These are phyloP conservation scores for Ustilago loliicola DNA, from an alignment of 1,284 basidiomycete genomes.

Conservation along the genomic window DNA sequence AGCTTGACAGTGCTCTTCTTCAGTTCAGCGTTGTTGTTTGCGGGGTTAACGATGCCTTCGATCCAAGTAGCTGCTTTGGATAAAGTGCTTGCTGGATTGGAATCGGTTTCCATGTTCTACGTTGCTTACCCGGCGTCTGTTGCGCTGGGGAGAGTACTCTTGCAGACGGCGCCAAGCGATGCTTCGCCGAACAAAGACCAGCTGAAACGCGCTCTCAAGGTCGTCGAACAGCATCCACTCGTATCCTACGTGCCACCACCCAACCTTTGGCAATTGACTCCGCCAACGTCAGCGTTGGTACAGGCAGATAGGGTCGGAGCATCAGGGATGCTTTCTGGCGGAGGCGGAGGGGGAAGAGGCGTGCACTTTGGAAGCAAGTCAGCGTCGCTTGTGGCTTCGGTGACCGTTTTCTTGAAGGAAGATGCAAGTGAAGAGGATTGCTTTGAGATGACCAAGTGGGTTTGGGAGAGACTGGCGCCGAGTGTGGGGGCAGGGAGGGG, in stretches of 20 bases:
- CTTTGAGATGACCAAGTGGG: slow-evolving; percentile 63
- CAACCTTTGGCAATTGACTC: slow-evolving; percentile 67
- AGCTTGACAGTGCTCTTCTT: slow-evolving; percentile 68
- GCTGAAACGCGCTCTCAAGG: slow-evolving; percentile 52
- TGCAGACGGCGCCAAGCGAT: slow-evolving; percentile 62
- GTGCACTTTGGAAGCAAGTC: slow-evolving; percentile 57
- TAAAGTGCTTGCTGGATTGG: slow-evolving; percentile 67
- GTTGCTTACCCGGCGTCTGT: slow-evolving; percentile 62
- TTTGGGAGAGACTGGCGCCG: slow-evolving; percentile 63
- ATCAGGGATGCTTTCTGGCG: slow-evolving; percentile 41
- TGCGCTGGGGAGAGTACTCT: slow-evolving; percentile 64
- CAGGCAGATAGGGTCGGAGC: slow-evolving; percentile 32
- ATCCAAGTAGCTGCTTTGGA: slow-evolving; percentile 67
- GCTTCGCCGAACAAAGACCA: slow-evolving; percentile 39
- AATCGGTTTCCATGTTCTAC: slow-evolving; percentile 66
- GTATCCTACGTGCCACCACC: slow-evolving; percentile 58
- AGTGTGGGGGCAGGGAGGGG: slow-evolving; percentile 59
- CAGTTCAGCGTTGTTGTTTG: slow-evolving; percentile 53
- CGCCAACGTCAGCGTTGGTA: slow-evolving; percentile 57
- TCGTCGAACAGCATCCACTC: slow-evolving; percentile 62
- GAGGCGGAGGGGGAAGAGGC: slow-evolving; percentile 19
- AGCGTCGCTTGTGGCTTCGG: slow-evolving; percentile 59
- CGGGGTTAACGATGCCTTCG: slow-evolving; percentile 59
- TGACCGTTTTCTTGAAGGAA: slow-evolving; percentile 54
- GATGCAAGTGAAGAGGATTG: slow-evolving; percentile 59